These are phyloP conservation scores for Backusella psychrophila DNA, from an alignment of 192 early-diverging fungal genomes.

Conservation along the genomic window DNA sequence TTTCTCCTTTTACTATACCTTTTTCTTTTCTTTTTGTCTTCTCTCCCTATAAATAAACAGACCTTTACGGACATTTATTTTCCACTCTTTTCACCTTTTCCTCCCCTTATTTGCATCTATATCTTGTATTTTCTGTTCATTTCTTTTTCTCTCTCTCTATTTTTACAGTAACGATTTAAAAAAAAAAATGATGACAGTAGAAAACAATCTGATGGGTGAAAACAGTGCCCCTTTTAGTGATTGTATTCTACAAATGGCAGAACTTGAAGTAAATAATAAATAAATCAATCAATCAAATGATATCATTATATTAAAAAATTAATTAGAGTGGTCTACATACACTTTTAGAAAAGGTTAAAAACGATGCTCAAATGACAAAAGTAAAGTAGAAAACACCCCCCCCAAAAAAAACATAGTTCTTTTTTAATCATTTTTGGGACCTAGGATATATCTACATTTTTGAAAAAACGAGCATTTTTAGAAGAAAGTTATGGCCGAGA, in stretches of 20 bases:
- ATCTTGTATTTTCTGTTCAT: neutral
- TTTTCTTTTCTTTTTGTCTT: neutral
- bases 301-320: neutral
- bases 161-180: neutral
- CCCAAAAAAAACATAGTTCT: neutral
- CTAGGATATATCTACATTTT: conserved; percentile 75
- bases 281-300: neutral
- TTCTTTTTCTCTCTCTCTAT: neutral
- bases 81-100: neutral
- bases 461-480: conserved; percentile 85
- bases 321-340: conserved; percentile 63
- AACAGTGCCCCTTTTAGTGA: neutral
- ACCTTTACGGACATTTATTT: neutral
- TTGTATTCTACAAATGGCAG: conserved; percentile 10
- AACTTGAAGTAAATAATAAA: conserved; percentile 1
- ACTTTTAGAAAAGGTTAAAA: conserved; percentile 69
- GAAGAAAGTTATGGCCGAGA: conserved; percentile 89
- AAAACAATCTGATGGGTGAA: neutral
- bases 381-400: conserved; percentile 29
- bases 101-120: neutral
- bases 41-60: neutral
- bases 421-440: neutral
- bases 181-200: conserved; percentile 11
- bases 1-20: neutral
- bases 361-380: conserved; percentile 63